Evolutionary conservation across 2,329 filamentous ascomycete genomes (phyloP), one percentile per base, ranked within the genome.

Genomic region (Calonectria ilicicola): DNA sequence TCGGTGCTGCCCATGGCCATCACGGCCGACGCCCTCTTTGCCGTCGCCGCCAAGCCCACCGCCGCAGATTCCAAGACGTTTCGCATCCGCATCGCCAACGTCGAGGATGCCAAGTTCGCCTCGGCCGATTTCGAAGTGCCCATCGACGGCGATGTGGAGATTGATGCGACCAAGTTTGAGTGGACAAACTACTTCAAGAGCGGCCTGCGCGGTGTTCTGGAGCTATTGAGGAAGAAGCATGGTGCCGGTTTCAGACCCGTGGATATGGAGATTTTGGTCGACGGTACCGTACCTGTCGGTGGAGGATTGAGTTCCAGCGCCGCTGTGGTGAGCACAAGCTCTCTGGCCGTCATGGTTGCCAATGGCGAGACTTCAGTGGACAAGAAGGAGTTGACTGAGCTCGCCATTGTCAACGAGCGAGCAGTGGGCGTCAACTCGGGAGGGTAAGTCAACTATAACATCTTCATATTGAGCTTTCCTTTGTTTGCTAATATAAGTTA

Each of bases 121-220:
- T 84, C 92, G 1, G 91, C 91, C 76, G 91, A 94, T 78, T 97
- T 98, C 82, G 89, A 91, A 56, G 89, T 98, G 10, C 90, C 93
- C 2, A 81, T 85, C 35, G 87, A 89, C 74, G 87, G 88, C 49
- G 85, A 89, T 14, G 89, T 96, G n/a, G 90, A 93, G 26, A 98
- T 99, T 79, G 95, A 98, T 83, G 90, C 95, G 9, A 92, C 91
- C 21, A 90, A 93, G 77, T 94, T 97, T 77, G 95, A 98, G 85
- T 99, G 97, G 97, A 94, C 95, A 70, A 99, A 98, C 83, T 99
- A 99, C 88, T 98, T 99, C 91, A 97, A 97, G 86, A 94, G 95
- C 67, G 97, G 97, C 0, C 87, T 98, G 63, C 88, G 91, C 42
- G 97, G 96, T 35, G 96, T 96, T 1, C 85, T 98, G 69, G 91